Conservation (phyloP, 495 filamentous ascomycete species). For the Achaetomiella virescens region DNA sequence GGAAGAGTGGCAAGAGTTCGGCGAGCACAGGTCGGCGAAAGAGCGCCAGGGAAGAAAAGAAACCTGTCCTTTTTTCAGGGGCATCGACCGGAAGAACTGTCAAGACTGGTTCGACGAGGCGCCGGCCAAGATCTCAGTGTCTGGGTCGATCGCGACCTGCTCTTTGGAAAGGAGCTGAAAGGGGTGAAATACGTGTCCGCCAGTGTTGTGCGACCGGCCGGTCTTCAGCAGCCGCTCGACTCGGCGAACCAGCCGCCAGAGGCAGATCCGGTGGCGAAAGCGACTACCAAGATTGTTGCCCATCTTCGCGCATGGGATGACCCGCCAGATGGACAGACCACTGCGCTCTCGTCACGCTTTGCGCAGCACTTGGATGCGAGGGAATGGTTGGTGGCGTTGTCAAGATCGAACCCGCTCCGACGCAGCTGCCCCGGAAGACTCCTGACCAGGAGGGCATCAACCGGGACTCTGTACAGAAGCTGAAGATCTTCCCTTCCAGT, state of each 20-base stretch:
- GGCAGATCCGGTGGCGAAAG: conserved; percentile 50
- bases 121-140: conserved; percentile 59
- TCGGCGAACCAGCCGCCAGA: conserved; percentile 64
- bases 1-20: conserved; percentile 68
- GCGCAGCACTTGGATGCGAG: conserved; percentile 59
- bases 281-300: conserved; percentile 68
- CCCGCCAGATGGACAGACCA: conserved; percentile 72
- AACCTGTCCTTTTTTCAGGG: conserved; percentile 69
- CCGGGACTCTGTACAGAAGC: conserved; percentile 34
- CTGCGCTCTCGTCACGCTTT: conserved; percentile 72
- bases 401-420: conserved; percentile 61
- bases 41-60: conserved; percentile 53
- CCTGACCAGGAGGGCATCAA: conserved; percentile 25
- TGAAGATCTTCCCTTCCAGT: conserved; percentile 78
- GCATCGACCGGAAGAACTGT: conserved; percentile 60
- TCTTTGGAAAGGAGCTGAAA: conserved; percentile 61
- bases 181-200: conserved; percentile 68
- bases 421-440: conserved; percentile 28
- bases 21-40: conserved; percentile 60
- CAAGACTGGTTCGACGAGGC: conserved; percentile 66
- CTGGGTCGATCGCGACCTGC: conserved; percentile 75
- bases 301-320: conserved; percentile 74
- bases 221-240: conserved; percentile 67
- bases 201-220: conserved; percentile 72
- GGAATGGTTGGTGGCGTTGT: conserved; percentile 82